These are phyloP conservation scores for Dimocarpus longan DNA, from an alignment of 345 rosid genomes.

Conservation along the genomic window DNA sequence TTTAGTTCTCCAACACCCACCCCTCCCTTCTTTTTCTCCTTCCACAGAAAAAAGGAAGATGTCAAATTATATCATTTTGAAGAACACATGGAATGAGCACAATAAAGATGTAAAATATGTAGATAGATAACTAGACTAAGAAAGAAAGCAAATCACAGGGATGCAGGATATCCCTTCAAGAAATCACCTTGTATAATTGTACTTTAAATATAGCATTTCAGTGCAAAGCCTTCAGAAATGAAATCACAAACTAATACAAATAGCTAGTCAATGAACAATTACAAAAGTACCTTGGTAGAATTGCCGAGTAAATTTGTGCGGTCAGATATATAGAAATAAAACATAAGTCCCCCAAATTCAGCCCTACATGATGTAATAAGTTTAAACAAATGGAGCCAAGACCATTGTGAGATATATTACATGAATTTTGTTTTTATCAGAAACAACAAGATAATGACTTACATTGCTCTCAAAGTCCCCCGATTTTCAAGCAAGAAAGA, in stretches of 20 bases:
- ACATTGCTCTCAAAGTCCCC: constrained; percentile 84
- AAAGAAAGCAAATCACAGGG: too few relatives aligned
- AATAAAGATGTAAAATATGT: not conserved
- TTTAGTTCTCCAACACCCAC: not conserved
- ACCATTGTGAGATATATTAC: not conserved
- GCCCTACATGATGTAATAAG: constrained; percentile 54
- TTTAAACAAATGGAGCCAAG: constrained; percentile 16
- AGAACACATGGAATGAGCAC: not conserved
- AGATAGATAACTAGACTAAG: not conserved
- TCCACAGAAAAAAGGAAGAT: not conserved
- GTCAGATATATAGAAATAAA: constrained; percentile 83
- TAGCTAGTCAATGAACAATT: constrained; percentile 11
- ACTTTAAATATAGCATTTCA: constrained; percentile 7
- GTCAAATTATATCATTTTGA: not conserved
- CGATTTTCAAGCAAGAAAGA: constrained; percentile 92
- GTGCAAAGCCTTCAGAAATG: constrained; percentile 9
- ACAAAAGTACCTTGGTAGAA: constrained; percentile 69
- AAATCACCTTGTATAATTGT: not conserved
- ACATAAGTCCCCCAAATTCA: constrained; percentile 74
- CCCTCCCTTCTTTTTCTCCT: not conserved
- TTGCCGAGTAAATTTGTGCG: constrained; percentile 74
- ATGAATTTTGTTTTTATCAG: not conserved
- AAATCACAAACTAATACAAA: constrained; percentile 4
- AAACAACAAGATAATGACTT: constrained; percentile 28
- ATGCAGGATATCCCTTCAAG: not conserved